A percentile compares a stretch with the other conserved stretches of the same genome.
Evolutionary conservation across 2,329 filamentous ascomycete species (phyloP).

Genomic region (Calonectria honghensis): DNA sequence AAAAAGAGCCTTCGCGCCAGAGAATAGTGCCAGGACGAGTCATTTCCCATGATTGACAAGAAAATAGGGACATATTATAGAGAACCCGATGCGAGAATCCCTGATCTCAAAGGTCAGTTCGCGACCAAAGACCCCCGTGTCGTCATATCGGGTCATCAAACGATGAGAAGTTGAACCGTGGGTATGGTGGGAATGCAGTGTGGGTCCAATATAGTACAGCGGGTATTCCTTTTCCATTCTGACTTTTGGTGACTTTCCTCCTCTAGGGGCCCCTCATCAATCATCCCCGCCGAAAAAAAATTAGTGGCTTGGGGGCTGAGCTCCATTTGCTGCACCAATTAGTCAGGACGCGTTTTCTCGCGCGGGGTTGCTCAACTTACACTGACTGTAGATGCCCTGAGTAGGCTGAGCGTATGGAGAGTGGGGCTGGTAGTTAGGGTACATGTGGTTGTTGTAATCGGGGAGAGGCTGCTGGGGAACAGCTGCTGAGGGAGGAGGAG

Average conservation of each 20-base stretch:
- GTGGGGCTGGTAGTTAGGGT: constrained; percentile 74
- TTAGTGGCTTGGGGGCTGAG: constrained; percentile 60
- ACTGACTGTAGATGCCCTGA: constrained; percentile 77
- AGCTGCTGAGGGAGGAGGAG: constrained; percentile 74
- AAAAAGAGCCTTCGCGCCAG: constrained; percentile 36
- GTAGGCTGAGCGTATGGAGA: constrained; percentile 75
- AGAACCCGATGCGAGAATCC: constrained; percentile 5
- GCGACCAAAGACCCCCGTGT: constrained; percentile 16
- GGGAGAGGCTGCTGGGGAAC: constrained; percentile 72
- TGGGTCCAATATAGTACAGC: constrained; percentile 55
- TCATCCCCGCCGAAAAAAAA: constrained; percentile 34
- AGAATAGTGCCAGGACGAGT: constrained; percentile 34
- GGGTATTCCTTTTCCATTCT: constrained; percentile 53
- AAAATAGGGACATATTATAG: constrained; percentile 7
- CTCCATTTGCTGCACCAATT: constrained; percentile 53
- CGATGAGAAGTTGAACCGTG: constrained; percentile 30
- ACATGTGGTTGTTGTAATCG: constrained; percentile 76
- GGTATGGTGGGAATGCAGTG: constrained; percentile 36
- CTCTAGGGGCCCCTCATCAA: constrained; percentile 51
- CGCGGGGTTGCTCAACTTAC: constrained; percentile 61
- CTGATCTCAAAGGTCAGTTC: constrained; percentile 16
- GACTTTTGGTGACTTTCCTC: constrained; percentile 56
- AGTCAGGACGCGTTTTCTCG: constrained; percentile 12
- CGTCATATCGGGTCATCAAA: constrained; percentile 25
- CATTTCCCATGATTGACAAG: constrained; percentile 28